A percentile compares a stretch with the other conserved stretches of the same genome.
Conservation (phyloP, 768 basidiomycete genomes). For the Leccinum longicurvipes region DNA sequence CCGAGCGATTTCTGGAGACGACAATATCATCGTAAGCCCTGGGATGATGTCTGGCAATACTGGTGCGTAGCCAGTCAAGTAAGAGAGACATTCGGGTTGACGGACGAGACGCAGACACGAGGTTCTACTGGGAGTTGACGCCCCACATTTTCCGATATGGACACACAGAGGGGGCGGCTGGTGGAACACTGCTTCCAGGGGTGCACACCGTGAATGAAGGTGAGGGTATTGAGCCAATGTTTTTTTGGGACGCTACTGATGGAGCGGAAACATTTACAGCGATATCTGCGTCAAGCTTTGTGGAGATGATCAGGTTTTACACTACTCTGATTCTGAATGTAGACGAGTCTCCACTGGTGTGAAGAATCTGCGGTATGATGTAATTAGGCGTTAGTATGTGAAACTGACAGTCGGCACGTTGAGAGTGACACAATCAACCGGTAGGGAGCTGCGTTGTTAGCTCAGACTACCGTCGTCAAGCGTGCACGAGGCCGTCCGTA, state of each 20-base stretch:
- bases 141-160: slow-evolving; percentile 70
- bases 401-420: not conserved
- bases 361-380: not conserved
- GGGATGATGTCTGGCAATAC: slow-evolving; percentile 62
- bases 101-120: slow-evolving; percentile 34
- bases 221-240: slow-evolving; percentile 30
- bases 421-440: not conserved
- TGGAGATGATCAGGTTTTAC: slow-evolving; percentile 69
- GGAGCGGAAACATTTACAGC: slow-evolving; percentile 22
- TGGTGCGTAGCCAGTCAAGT: slow-evolving; percentile 12
- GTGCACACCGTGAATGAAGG: slow-evolving; percentile 77
- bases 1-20: slow-evolving; percentile 35
- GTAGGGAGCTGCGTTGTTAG: not conserved
- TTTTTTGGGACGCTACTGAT: not conserved
- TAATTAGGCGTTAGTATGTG: not conserved
- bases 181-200: slow-evolving; percentile 33
- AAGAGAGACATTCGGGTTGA: not conserved
- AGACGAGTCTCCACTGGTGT: slow-evolving; percentile 44
- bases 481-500: not conserved
- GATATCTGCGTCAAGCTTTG: slow-evolving; percentile 45
- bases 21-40: slow-evolving; percentile 41
- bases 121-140: slow-evolving; percentile 43
- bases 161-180: slow-evolving; percentile 31
- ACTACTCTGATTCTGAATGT: slow-evolving; percentile 61
- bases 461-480: not conserved